Conservation (phyloP, 495 filamentous ascomycete genomes). For the Penicillium daleae region DNA sequence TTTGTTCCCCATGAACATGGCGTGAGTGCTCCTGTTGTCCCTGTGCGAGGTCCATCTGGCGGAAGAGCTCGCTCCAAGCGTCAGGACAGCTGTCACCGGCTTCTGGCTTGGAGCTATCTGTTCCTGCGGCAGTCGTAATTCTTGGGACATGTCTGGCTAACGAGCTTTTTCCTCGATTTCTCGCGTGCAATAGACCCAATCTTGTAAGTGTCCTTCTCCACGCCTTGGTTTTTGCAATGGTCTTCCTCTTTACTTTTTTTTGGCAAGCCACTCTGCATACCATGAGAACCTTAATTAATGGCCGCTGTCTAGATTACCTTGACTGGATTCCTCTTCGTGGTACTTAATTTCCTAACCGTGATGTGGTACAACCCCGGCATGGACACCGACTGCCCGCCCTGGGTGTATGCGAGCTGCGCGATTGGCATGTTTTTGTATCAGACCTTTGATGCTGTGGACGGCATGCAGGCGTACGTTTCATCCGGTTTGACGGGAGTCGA, state of each 20-base stretch:
- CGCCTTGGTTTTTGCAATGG: too few species aligned
- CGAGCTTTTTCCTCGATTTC: constrained; percentile 23
- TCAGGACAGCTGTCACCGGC: neutral
- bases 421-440: constrained; percentile 93
- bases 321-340: constrained; percentile 87
- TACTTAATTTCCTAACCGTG: constrained; percentile 88
- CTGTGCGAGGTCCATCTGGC: neutral
- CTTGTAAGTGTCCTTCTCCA: constrained; percentile 53
- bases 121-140: neutral
- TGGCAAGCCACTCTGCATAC: neutral
- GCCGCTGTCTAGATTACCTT: constrained; percentile 69
- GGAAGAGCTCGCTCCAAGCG: neutral
- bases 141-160: constrained; percentile 16
- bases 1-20: constrained; percentile 94
- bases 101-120: neutral
- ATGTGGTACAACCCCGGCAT: constrained; percentile 96
- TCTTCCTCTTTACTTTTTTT: neutral
- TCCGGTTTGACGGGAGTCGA: constrained; percentile 1
- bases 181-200: constrained; percentile 54
- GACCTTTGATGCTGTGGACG: constrained; percentile 97
- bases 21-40: constrained; percentile 55
- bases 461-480: constrained; percentile 78
- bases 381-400: constrained; percentile 88
- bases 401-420: constrained; percentile 94
- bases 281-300: constrained; percentile 1